Base-by-base conservation (phyloP, 1,284 basidiomycete genomes). In the Megacollybia platyphylla region DNA sequence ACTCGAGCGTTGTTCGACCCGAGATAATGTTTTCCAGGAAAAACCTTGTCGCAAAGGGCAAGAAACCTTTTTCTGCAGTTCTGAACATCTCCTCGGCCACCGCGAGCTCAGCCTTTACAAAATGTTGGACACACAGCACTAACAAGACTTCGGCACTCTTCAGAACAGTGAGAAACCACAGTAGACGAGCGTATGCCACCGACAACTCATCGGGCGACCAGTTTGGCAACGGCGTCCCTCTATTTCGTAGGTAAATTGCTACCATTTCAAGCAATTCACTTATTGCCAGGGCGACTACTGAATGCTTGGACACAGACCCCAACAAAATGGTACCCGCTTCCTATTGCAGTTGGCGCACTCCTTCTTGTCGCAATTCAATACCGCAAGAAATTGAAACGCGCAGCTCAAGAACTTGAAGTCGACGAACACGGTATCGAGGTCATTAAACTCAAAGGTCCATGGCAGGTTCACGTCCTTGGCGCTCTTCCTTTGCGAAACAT, bases 391-490 rank as follows among this genome's bases (percentile, higher is more conserved):
- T 58, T 64, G 28, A 61, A 61, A 46, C 62, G 64, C 44, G 60
- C 64, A 18, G 57, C 64, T 44, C 68, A 66, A 49, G 79, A 81
- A 52, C 79, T 84, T 34, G 72, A 82, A 42, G 77, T 91, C 7
- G 85, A 90, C 48, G 73, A 80, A 42, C 64, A 84, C 39, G 83
- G 81, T 5, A 62, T 71, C 29, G 80, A 85, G 52, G 60, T 84
- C 28, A 71, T 96, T 45, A 78, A 73, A 47, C 70, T 91, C 11
- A 81, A 83, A 52, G 93, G 94, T 0, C 93, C 94, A 2, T 97
- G 94, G 93, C 89, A 96, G 65, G 89, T 97, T 20, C 88, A 96
- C 61, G 91, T 98, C 42, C 71, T 98, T 39, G 94, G 92, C 42
- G 93, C 93, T 5, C 76, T 99, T 3, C 94, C 94, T 0, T 74